phyloP scores from a whole-genome alignment of 73 alveolate genomes.

The Durusdinium trenchii region DNA sequence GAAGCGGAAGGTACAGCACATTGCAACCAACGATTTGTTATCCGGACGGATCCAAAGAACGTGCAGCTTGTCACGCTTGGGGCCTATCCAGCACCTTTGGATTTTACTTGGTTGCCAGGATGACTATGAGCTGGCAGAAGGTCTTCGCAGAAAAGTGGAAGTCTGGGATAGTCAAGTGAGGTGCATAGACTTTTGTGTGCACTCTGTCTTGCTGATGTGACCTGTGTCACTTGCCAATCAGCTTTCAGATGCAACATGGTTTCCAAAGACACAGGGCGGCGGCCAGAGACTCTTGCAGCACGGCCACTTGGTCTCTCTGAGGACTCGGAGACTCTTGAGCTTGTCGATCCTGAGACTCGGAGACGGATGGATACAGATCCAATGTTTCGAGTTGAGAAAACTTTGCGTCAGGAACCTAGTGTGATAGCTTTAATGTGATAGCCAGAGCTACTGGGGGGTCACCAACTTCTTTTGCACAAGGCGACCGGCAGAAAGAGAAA shows the following conservation, averaged over 20 bases:
- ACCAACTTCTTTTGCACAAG: not conserved
- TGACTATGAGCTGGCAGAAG: conserved; percentile 86
- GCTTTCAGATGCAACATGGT: too few species aligned
- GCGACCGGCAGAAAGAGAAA: conserved; percentile 64
- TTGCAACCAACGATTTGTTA: conserved; percentile 92
- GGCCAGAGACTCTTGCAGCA: too few species aligned
- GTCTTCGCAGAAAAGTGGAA: conserved; percentile 77
- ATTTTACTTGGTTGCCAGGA: not conserved
- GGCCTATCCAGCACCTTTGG: not conserved
- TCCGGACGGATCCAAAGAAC: conserved; percentile 91
- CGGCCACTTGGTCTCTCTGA: too few species aligned
- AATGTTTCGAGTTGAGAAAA: conserved; percentile 91
- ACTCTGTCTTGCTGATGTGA: too few species aligned
- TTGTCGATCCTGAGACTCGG: conserved; percentile 63
- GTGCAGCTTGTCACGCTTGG: not conserved
- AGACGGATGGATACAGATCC: conserved; percentile 67
- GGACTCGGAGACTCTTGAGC: conserved; percentile 89
- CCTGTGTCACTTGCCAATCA: too few species aligned
- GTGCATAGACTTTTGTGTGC: too few species aligned
- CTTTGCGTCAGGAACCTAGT: not conserved
- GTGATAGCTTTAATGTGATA: too few species aligned
- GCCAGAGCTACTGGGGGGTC: not conserved
- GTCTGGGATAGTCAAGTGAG: conserved; percentile 67
- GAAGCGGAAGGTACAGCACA: conserved; percentile 67
- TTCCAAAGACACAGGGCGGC: too few species aligned